A percentile compares a stretch with the other conserved stretches of the same genome.
phyloP scores from a whole-genome alignment of 192 early-diverging fungal genomes.

The Rhizophagus prolifer region DNA sequence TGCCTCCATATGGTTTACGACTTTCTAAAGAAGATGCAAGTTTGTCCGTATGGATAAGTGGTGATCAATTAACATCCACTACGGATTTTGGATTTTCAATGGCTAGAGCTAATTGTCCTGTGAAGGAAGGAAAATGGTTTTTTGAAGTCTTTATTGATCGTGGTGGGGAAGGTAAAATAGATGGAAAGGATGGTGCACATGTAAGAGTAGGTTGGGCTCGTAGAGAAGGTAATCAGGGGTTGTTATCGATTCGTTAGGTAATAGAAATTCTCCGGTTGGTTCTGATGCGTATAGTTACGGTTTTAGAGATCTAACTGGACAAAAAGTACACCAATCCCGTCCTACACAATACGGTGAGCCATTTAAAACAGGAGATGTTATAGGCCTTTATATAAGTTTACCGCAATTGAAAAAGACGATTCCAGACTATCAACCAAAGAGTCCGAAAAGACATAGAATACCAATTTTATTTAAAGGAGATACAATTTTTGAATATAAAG shows the following conservation, averaged over 20 bases:
- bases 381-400: conserved; percentile 59
- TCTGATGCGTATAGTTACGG: conserved; percentile 69
- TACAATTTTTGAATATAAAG: conserved; percentile 56
- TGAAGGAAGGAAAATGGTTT: conserved; percentile 62
- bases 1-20: conserved; percentile 41
- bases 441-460: conserved; percentile 44
- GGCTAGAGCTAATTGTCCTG: conserved; percentile 59
- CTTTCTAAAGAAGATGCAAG: conserved; percentile 60
- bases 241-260: conserved; percentile 35
- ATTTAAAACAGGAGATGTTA: conserved; percentile 62
- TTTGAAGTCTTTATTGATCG: conserved; percentile 57
- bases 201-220: conserved; percentile 65
- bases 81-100: conserved; percentile 65
- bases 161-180: conserved; percentile 43
- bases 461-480: conserved; percentile 55
- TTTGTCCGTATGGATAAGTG: conserved; percentile 54
- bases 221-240: conserved; percentile 60
- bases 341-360: conserved; percentile 53
- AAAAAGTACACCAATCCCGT: conserved; percentile 56
- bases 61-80: conserved; percentile 58
- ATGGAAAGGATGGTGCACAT: conserved; percentile 53
- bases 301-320: conserved; percentile 61
- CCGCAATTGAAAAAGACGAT: conserved; percentile 40
- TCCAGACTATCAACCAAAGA: conserved; percentile 18
- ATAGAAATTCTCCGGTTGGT: conserved; percentile 62